Base-by-base conservation (phyloP, 306 rosid genomes). In the Fagus crenata region DNA sequence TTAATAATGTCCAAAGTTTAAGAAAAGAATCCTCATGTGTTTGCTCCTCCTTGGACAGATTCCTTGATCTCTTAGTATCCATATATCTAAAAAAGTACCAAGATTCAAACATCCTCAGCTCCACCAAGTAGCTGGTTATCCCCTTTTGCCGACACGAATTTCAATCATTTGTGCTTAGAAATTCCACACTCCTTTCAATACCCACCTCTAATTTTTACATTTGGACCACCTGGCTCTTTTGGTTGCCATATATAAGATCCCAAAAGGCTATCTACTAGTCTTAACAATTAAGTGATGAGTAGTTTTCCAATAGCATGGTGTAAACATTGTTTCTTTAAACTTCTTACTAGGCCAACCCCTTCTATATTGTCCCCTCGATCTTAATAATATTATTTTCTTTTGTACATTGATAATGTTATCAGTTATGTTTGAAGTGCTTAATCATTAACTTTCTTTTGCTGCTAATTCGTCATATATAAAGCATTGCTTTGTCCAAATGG, bases 1-100 rank as follows among this genome's bases (percentile, higher is more conserved):
- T 76, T 81, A 75, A 76, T 74, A 63, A 77, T 59, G 80, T 74
- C 67, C 22, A 71, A 78, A 87, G 77, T 59, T 74, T 28, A 58
- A 51, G 71, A 72, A 56, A 65, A 67, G 68, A 73, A 39, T 59
- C 77, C 8, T 37, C 41, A 31, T 51, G 64, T 67, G 28, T 22
- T 22, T 18, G 12, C 51, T 31, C 22, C 31, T 15, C 37, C 73
- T 49, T 56, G 70, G 79, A 65, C 65, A 37, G 75, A 74, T 71
- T 84, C 72, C 78, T 58, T 67, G 74, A 74, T n/a, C 67, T 37
- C 61, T 37, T 64, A 74, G 43, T 80, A 32, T 58, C 51, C 71
- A 43, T 1, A 37, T 46, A 31, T 12, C 5, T 49, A 9, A 51
- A 49, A 12, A 32, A 12, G 32, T 61, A n/a, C 0, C 22, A 15